Percentiles rank a stretch among this genome's conserved stretches.
These are phyloP conservation scores for Phytophthora uliginosa DNA, from an alignment of 352 stramenopile species.

Conservation along the genomic window DNA sequence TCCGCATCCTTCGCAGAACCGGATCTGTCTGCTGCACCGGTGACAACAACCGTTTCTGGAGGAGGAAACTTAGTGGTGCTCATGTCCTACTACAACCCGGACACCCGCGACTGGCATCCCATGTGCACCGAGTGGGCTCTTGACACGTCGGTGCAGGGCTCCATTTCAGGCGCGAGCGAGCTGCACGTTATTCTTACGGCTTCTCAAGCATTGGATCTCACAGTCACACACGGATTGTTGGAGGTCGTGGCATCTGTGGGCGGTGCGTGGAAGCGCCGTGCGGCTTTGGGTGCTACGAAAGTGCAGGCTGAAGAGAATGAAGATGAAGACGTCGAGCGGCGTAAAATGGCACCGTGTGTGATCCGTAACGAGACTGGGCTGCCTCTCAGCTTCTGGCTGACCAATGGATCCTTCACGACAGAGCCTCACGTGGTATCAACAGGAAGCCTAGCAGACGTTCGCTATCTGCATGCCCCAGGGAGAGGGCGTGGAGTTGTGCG, in stretches of 20 bases:
- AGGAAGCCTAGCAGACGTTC: constrained; percentile 63
- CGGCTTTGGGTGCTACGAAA: constrained; percentile 15
- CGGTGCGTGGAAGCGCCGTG: constrained; percentile 72
- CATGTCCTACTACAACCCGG: constrained; percentile 86
- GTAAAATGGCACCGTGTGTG: constrained; percentile 75
- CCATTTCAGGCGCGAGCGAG: constrained; percentile 55
- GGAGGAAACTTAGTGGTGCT: constrained; percentile 70
- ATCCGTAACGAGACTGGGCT: constrained; percentile 86
- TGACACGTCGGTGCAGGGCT: constrained; percentile 73
- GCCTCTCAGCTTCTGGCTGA: constrained; percentile 77
- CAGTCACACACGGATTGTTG: constrained; percentile 79
- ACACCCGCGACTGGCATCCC: constrained; percentile 84
- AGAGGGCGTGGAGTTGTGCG: constrained; percentile 75
- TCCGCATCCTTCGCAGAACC: constrained; percentile 30
- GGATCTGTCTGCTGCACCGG: constrained; percentile 12
- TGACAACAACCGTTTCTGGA: constrained; percentile 71
- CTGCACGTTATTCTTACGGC: constrained; percentile 82
- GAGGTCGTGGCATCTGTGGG: constrained; percentile 83
- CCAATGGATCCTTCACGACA: constrained; percentile 51
- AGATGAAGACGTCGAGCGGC: constrained; percentile 38
- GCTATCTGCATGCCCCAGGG: constrained; percentile 71
- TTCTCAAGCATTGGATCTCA: constrained; percentile 78
- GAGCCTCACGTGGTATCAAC: constrained; percentile 48
- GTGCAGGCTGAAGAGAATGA: constrained; percentile 16
- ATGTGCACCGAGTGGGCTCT: constrained; percentile 85